phyloP scores from a whole-genome alignment of 192 early-diverging fungal species.

The Umbelopsis sp. region DNA sequence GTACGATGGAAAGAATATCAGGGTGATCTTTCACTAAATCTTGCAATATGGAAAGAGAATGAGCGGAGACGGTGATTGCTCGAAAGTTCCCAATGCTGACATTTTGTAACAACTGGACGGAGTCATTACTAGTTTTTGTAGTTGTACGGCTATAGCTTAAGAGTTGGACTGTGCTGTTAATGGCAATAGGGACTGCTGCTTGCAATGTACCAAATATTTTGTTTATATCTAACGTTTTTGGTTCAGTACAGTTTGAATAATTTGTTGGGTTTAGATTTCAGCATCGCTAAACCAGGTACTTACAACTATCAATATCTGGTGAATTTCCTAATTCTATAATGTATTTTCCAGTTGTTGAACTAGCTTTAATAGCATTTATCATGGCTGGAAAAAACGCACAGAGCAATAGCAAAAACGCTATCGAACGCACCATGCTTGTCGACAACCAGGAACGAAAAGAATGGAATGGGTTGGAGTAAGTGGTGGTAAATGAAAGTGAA shows the following conservation, averaged over 20 bases:
- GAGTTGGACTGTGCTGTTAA: not conserved
- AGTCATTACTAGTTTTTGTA: not conserved
- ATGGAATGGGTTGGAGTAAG: not conserved
- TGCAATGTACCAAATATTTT: not conserved
- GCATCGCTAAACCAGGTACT: not conserved
- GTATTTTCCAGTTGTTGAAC: not conserved
- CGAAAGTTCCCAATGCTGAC: not conserved
- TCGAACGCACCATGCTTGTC: not conserved
- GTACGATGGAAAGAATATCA: constrained; percentile 23
- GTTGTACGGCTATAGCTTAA: not conserved
- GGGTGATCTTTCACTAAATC: not conserved
- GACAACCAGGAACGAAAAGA: not conserved
- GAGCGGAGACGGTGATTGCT: not conserved
- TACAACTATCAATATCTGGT: not conserved
- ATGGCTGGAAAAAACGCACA: not conserved
- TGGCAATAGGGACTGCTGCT: not conserved
- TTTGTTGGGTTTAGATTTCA: not conserved
- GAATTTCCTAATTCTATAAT: not conserved
- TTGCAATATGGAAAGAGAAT: not conserved
- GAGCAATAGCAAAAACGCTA: not conserved
- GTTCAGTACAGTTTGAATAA: not conserved
- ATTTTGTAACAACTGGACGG: not conserved
- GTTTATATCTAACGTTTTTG: not conserved
- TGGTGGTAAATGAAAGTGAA: not conserved
- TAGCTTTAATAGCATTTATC: not conserved